These are phyloP conservation scores for Xylariales sp. DNA, from an alignment of 2,329 filamentous ascomycete species.

Conservation along the genomic window DNA sequence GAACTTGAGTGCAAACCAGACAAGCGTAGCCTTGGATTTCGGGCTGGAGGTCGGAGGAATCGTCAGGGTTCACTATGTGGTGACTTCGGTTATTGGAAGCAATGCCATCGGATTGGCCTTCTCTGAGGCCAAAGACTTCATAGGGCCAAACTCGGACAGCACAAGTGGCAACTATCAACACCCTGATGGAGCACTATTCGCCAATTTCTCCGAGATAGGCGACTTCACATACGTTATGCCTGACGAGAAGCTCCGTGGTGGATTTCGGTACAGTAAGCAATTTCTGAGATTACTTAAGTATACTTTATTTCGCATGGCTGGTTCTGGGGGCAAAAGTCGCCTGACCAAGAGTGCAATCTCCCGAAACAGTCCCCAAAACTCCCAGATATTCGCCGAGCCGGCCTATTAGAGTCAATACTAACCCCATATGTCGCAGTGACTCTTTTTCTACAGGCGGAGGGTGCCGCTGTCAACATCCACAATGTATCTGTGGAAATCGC, in stretches of 20 bases:
- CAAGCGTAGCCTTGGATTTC: conserved; percentile 21
- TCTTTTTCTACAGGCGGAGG: conserved; percentile 30
- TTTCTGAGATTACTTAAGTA: too few species aligned
- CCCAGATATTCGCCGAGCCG: too few species aligned
- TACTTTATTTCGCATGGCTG: too few species aligned
- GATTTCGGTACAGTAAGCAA: conserved; percentile 39
- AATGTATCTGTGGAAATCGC: conserved; percentile 21
- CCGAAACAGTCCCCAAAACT: too few species aligned
- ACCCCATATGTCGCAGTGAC: too few species aligned
- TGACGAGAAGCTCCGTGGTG: conserved; percentile 33
- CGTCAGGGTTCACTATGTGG: conserved; percentile 20
- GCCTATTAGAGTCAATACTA: too few species aligned
- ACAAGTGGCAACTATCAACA: conserved; percentile 30
- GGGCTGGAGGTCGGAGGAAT: conserved; percentile 25
- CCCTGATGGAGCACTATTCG: conserved; percentile 32
- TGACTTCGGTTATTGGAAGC: conserved; percentile 17
- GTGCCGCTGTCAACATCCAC: conserved; percentile 19
- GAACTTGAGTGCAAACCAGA: conserved; percentile 12
- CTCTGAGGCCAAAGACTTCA: conserved; percentile 35
- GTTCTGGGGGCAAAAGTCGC: too few species aligned
- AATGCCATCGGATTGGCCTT: conserved; percentile 37
- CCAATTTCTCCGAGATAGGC: conserved; percentile 28
- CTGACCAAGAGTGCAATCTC: too few species aligned
- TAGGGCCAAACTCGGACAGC: conserved; percentile 35
- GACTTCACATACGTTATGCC: conserved; percentile 33